phyloP scores from a whole-genome alignment of 1,284 basidiomycete species.

The Apiotrichum siamense region DNA sequence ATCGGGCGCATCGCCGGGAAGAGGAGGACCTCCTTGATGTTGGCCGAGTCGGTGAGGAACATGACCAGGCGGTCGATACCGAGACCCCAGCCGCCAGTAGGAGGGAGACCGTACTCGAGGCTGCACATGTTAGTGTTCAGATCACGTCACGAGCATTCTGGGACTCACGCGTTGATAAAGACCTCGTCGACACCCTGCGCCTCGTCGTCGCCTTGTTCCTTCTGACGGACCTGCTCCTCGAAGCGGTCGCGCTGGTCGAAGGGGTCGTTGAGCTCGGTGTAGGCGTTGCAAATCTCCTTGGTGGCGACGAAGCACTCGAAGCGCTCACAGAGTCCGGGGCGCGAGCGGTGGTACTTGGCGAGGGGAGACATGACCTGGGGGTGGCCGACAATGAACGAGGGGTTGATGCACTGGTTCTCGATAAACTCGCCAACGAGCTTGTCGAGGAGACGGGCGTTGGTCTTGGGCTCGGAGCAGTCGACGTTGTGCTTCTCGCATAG shows the following conservation, averaged over 20 bases:
- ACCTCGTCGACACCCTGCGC: constrained; percentile 95
- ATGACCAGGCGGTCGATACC: constrained; percentile 92
- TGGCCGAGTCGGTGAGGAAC: constrained; percentile 89
- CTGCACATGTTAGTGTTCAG: constrained; percentile 49
- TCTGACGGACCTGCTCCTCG: constrained; percentile 90
- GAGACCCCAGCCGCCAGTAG: constrained; percentile 94
- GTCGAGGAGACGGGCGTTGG: constrained; percentile 91
- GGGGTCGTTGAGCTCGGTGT: constrained; percentile 97
- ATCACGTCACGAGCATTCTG: too few species aligned
- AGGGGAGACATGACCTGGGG: constrained; percentile 99
- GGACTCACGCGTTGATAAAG: constrained; percentile 82
- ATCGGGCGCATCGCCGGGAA: constrained; percentile 49
- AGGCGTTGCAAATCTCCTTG: constrained; percentile 96
- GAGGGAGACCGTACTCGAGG: constrained; percentile 93
- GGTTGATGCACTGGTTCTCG: constrained; percentile 92
- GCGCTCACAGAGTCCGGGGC: constrained; percentile 91
- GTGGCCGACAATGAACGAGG: constrained; percentile 96
- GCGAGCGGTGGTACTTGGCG: constrained; percentile 90
- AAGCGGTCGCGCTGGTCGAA: constrained; percentile 95
- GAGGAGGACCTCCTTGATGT: constrained; percentile 52
- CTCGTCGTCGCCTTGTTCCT: constrained; percentile 95
- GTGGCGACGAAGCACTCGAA: constrained; percentile 98
- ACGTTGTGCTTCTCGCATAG: constrained; percentile 90
- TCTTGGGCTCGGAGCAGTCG: constrained; percentile 93
- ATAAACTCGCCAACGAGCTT: constrained; percentile 99